Base-by-base conservation (phyloP, 2,329 filamentous ascomycete species). In the Scleromitrula shiraiana region DNA sequence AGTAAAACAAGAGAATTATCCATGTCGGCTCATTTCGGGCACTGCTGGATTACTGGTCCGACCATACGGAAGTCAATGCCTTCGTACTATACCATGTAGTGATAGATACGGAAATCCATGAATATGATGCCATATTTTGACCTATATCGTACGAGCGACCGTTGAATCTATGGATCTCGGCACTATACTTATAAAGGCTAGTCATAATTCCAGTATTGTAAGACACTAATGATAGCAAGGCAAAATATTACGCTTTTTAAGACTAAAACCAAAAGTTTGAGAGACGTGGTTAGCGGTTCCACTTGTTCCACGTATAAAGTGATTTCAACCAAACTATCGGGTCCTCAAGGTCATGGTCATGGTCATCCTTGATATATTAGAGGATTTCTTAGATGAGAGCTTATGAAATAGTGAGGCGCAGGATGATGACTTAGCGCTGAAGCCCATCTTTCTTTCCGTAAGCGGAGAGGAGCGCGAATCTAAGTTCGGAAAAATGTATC, bases 301-400 rank as follows among this genome's bases (percentile, higher is more conserved):
- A 46, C 26, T 20, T 8, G 12, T 14, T 37, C 29, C 36, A 39
- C 14, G 20, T 32, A 23, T 22, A 33, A 6, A 35, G 20, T 36
- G 39, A n/a, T 37, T 24, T 40, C 10, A 41, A 46, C 44, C 44
- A 46, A 40, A 22, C 23, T 33, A 26, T 12, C 36, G 27, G 44
- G 44, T 24, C 27, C 5, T n/a, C 36, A 19, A n/a, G n/a, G n/a
- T n/a, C n/a, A n/a, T n/a, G n/a, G n/a, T n/a, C n/a, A n/a, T n/a
- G n/a, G n/a, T n/a, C n/a, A n/a, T n/a, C n/a, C n/a, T n/a, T n/a
- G n/a, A n/a, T n/a, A n/a, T n/a, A n/a, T n/a, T n/a, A n/a, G n/a
- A n/a, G n/a, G 19, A 22, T 14, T 26, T 2, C 14, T 14, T 10
- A 17, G 8, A 9, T 40, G 19, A 19, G 22, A 43, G 12, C 14